Conservation (phyloP, 1,284 basidiomycete species). For the Puccinia horiana region DNA sequence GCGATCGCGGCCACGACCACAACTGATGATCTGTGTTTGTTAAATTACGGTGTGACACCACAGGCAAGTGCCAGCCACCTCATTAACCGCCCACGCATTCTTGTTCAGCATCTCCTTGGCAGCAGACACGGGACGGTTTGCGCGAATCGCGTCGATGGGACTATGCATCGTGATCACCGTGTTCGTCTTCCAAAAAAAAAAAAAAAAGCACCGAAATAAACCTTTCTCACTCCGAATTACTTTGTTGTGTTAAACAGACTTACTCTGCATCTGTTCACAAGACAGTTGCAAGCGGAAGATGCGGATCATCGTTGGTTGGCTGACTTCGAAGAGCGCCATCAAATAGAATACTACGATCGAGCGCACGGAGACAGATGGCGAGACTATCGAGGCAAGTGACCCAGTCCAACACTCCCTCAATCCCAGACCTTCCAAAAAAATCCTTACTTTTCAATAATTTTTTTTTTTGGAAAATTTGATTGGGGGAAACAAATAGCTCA, state of each 20-base stretch:
- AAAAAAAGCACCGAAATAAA: background rate
- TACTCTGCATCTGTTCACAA: slow-evolving; percentile 50
- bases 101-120: slow-evolving; percentile 51
- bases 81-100: slow-evolving; percentile 50
- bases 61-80: slow-evolving; percentile 48
- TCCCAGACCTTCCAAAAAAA: background rate
- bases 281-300: slow-evolving; percentile 51
- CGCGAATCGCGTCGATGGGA: slow-evolving; percentile 49
- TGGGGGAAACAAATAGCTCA: background rate
- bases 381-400: slow-evolving; percentile 35
- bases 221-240: too few relatives aligned
- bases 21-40: too few relatives aligned
- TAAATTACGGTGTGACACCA: background rate
- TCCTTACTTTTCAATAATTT: background rate
- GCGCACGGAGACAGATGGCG: slow-evolving; percentile 44
- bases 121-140: slow-evolving; percentile 38
- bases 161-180: slow-evolving; percentile 50
- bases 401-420: background rate
- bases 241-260: background rate
- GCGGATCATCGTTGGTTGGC: slow-evolving; percentile 50
- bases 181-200: slow-evolving; percentile 17
- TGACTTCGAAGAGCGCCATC: slow-evolving; percentile 50
- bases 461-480: background rate
- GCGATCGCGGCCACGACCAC: too few relatives aligned
- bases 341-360: slow-evolving; percentile 40